Percentiles rank a stretch among this genome's conserved stretches.
Evolutionary conservation across 208 protist species (phyloP).

Genomic region (Lotmaria passim): DNA sequence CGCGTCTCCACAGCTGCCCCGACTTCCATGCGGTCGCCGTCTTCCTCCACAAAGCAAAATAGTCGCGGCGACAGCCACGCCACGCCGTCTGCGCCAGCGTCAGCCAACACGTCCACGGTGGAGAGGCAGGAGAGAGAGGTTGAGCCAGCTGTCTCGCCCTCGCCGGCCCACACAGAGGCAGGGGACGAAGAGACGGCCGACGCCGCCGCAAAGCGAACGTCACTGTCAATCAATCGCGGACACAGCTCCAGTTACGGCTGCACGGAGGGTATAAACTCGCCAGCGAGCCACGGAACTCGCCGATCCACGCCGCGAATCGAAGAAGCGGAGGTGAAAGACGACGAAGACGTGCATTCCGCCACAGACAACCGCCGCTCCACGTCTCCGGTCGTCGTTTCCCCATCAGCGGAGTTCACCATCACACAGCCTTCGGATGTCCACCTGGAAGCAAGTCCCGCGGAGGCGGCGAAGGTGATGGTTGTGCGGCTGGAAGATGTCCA

Average conservation of each 20-base stretch:
- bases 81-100: neutral
- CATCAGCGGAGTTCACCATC: neutral
- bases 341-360: neutral
- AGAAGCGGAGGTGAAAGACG: conserved; percentile 16
- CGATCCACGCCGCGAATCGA: conserved; percentile 16
- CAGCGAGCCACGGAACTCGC: conserved; percentile 14
- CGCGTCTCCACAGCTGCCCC: conserved; percentile 3
- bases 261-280: conserved; percentile 24
- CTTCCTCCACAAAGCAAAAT: neutral
- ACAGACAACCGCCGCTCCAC: neutral
- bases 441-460: neutral
- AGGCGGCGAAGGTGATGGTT: neutral
- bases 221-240: conserved; percentile 11
- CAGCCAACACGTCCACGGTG: neutral
- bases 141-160: neutral
- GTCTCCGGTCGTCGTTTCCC: neutral
- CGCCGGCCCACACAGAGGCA: neutral
- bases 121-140: neutral
- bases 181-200: too few species aligned
- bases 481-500: neutral
- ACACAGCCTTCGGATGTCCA: too few species aligned
- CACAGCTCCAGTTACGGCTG: conserved; percentile 41
- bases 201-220: conserved; percentile 5
- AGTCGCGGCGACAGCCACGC: neutral
- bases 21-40: neutral